phyloP scores from a whole-genome alignment of 305 asterid species.

The Fraxinus ornus region DNA sequence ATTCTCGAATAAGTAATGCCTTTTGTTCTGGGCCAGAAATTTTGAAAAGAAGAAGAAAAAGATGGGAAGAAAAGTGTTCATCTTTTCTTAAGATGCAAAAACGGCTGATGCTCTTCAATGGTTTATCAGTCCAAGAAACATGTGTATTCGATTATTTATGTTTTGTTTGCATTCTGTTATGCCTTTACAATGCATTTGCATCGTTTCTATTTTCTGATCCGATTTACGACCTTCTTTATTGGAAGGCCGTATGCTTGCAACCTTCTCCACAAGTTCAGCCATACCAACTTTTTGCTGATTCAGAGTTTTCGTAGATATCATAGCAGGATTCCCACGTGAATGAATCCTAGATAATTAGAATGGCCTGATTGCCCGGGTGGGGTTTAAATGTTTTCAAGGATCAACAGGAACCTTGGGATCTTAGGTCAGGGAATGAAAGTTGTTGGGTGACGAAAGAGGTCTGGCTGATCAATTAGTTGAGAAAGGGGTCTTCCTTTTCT shows the following conservation, averaged over 20 bases:
- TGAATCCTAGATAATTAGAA: background rate
- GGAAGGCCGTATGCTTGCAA: background rate
- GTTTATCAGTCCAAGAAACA: background rate
- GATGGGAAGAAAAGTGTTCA: background rate
- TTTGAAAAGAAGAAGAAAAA: background rate
- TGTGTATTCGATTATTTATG: background rate
- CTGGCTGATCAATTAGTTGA: background rate
- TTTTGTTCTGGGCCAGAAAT: background rate
- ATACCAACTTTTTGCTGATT: background rate
- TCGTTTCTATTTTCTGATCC: background rate
- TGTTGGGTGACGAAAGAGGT: background rate
- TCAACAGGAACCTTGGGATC: background rate
- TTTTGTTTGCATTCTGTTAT: background rate
- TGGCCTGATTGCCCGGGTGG: background rate
- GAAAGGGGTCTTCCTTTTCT: background rate
- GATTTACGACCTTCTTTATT: background rate
- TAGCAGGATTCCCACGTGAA: background rate
- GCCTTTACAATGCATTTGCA: background rate
- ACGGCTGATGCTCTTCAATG: background rate
- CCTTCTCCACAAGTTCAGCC: background rate
- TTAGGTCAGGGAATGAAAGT: background rate
- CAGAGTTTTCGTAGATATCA: background rate
- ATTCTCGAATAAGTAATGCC: background rate
- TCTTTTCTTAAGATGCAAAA: background rate
- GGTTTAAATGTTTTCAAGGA: background rate